Percentiles rank a stretch among this genome's conserved stretches.
Evolutionary conservation across 2,329 filamentous ascomycete species (phyloP).

Genomic region (Botrytis deweyae): DNA sequence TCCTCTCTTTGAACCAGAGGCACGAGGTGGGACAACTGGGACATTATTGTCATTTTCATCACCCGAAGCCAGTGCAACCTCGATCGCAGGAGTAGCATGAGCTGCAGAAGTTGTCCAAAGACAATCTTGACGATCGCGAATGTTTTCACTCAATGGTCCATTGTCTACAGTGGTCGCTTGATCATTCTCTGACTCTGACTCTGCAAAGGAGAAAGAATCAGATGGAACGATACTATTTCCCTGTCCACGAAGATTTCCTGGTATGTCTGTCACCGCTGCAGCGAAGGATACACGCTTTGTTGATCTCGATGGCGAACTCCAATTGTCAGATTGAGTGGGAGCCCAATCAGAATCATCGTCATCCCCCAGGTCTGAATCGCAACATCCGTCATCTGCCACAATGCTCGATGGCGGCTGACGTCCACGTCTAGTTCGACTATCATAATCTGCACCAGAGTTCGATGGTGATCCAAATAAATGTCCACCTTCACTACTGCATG

Average conservation of each 20-base stretch:
- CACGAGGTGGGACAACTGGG: background rate
- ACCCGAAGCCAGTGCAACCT: background rate
- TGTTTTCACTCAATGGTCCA: background rate
- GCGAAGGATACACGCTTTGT: background rate
- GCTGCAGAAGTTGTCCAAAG: background rate
- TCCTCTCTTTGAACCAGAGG: background rate
- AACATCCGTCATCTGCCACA: background rate
- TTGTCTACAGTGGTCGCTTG: background rate
- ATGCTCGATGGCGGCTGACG: background rate
- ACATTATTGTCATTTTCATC: background rate
- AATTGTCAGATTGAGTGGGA: background rate
- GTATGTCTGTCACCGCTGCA: background rate
- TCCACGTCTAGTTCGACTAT: background rate
- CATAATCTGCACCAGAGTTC: background rate
- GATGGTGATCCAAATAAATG: background rate
- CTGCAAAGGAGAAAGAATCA: background rate
- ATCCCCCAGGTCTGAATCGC: background rate
- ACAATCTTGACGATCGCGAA: background rate
- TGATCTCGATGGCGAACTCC: background rate
- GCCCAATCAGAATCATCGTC: background rate
- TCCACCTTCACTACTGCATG: background rate
- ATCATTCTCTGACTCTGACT: background rate
- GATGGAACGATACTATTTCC: background rate
- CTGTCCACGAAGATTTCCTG: background rate
- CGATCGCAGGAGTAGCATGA: background rate